These are phyloP conservation scores for Aspergillus taichungensis DNA, from an alignment of 495 filamentous ascomycete genomes.

Conservation along the genomic window DNA sequence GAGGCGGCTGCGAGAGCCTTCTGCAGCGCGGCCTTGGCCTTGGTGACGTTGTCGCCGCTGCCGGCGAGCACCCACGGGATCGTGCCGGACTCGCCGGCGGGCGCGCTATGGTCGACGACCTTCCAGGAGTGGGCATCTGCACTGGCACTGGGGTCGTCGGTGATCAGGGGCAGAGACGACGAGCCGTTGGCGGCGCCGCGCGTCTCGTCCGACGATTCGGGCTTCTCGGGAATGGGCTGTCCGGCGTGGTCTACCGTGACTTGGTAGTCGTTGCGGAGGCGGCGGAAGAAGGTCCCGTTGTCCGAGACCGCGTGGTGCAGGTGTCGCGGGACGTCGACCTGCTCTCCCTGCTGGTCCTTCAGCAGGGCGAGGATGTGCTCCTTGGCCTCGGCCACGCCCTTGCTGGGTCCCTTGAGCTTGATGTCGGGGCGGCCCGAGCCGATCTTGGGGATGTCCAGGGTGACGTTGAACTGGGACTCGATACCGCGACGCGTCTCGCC, in stretches of 20 bases:
- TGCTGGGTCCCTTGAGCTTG: conserved; percentile 72
- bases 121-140: conserved; percentile 71
- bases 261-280: conserved; percentile 67
- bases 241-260: conserved; percentile 88
- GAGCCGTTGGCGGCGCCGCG: conserved; percentile 36
- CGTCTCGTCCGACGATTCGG: conserved; percentile 35
- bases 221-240: conserved; percentile 60
- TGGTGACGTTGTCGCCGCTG: conserved; percentile 60
- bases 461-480: conserved; percentile 83
- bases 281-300: conserved; percentile 87
- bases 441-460: conserved; percentile 79
- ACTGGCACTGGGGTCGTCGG: conserved; percentile 59
- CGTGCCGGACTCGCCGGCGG: conserved; percentile 49
- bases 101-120: conserved; percentile 48
- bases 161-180: conserved; percentile 72
- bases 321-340: conserved; percentile 66
- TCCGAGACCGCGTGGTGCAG: conserved; percentile 79
- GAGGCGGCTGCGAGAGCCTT: conserved; percentile 62
- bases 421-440: conserved; percentile 60
- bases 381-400: conserved; percentile 75
- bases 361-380: conserved; percentile 67
- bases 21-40: conserved; percentile 64
- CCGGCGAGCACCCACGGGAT: conserved; percentile 92
- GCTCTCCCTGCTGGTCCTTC: conserved; percentile 84
- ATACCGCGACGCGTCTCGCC: conserved; percentile 76